phyloP scores from a whole-genome alignment of 345 rosid species.

The Gossypium arboreum region DNA sequence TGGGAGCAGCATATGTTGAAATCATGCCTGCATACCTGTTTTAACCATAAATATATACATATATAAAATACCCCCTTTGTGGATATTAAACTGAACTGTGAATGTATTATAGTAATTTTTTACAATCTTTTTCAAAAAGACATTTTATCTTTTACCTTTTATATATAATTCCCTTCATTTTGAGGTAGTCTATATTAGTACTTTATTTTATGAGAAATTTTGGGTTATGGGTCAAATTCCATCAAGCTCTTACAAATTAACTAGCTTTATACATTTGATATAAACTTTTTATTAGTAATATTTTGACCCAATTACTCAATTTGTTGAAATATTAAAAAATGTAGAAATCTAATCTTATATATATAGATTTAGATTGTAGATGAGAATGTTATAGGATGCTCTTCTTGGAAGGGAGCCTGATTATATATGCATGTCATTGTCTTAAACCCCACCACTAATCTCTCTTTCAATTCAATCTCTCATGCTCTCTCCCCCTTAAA shows the following conservation, averaged over 20 bases:
- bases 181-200: conserved; percentile 9
- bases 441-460: conserved; percentile 67
- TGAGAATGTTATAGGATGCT: conserved; percentile 60
- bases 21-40: conserved; percentile 9
- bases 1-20: conserved; percentile 16
- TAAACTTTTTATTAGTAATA: no score
- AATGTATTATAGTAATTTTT: not conserved
- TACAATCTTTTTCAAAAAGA: not conserved
- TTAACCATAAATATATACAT: not conserved
- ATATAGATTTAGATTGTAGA: not conserved
- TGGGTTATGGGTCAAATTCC: conserved; percentile 29
- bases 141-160: not conserved
- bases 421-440: conserved; percentile 46
- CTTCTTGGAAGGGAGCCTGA: conserved; percentile 26
- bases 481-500: conserved; percentile 10
- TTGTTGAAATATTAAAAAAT: not conserved
- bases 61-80: not conserved
- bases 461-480: conserved; percentile 14
- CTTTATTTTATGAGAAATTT: conserved; percentile 17
- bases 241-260: not conserved
- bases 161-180: not conserved
- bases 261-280: no score
- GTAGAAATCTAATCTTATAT: not conserved
- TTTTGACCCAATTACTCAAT: no score
- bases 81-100: not conserved